Evolutionary conservation across 116 monocot genomes (phyloP), one percentile per base, ranked within the genome.

Genomic region (Phalaenopsis hybrid): DNA sequence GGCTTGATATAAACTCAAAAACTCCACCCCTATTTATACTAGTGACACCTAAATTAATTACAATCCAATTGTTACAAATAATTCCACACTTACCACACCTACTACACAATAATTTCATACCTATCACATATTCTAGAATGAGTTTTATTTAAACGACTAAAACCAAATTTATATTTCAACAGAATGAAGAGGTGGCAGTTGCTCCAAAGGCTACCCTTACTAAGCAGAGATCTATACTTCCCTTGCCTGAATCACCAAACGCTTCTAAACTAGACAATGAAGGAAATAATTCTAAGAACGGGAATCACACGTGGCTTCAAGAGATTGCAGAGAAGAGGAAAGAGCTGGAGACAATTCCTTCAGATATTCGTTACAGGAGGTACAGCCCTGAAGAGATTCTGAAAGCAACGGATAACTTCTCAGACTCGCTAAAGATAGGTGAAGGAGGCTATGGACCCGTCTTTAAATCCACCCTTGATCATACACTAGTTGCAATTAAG

Each of bases 361-460:
- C 84, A 13, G 83, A 86, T 58, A 34, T 82, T 43, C 83, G 72
- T 6, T 96, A 87, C 57, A 69, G 88, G 76, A 88, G 76, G 77
- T 96, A 93, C 48, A 82, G 85, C 2, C 82, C 84, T 44, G 92
- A 91, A 58, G 93, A 91, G 79, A 88, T 96, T 49, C 76, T 85
- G 52, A 65, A 70, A 8, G 96, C 89, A 4, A 93, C 96, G 1
- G 79, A 92, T 25, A 85, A 85, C 61, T 96, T 96, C 78, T 88
- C 89, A 10, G 57, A 81, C 44, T 77, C 45, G 2, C 83, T 88
- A 0, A 92, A 93, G 85, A 87, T 96, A 8, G 96, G 96, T 4
- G 96, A 96, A 78, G 96, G 96, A 74, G 93, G 92, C 15, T 96
- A 96, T 44, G 96, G 96, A 16, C 96, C 96, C 48, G 96, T 96